phyloP scores from a whole-genome alignment of 306 rosid genomes.

The Dryas drummondii region DNA sequence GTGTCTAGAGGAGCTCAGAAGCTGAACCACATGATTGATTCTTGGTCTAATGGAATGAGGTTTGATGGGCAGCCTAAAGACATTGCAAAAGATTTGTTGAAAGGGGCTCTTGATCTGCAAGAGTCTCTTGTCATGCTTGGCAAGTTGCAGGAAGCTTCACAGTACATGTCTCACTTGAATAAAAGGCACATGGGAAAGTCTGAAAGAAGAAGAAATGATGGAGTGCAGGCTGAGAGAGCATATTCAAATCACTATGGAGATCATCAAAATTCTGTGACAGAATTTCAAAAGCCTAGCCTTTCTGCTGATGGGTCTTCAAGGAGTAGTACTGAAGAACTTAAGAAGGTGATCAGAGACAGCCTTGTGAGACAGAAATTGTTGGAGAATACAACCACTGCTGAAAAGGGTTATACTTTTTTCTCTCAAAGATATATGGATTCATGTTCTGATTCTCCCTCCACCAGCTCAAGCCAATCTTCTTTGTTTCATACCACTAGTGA shows the following conservation, averaged over 20 bases:
- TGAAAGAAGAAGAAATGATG: conserved; percentile 37
- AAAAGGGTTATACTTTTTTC: conserved; percentile 24
- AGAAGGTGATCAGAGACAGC: conserved; percentile 46
- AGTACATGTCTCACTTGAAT: conserved; percentile 37
- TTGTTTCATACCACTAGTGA: conserved; percentile 38
- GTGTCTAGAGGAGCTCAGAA: conserved; percentile 67
- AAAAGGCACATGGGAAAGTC: conserved; percentile 37
- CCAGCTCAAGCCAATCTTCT: conserved; percentile 73
- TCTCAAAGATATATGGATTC: conserved; percentile 34
- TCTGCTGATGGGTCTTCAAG: conserved; percentile 51
- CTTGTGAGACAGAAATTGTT: conserved; percentile 33
- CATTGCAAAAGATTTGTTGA: conserved; percentile 69
- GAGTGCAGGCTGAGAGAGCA: conserved; percentile 22
- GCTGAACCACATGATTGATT: conserved; percentile 72
- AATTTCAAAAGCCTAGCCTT: conserved; percentile 40
- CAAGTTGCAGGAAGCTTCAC: conserved; percentile 75
- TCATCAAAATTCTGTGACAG: conserved; percentile 30
- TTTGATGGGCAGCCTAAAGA: conserved; percentile 52
- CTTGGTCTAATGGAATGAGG: conserved; percentile 63
- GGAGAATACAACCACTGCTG: conserved; percentile 24
- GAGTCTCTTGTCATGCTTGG: conserved; percentile 67
- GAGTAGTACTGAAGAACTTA: conserved; percentile 42
- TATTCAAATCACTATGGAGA: conserved; percentile 31
- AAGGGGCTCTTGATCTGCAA: conserved; percentile 81
- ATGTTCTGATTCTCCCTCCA: conserved; percentile 50